Evolutionary conservation across 148 eudicot genomes (phyloP).

Genomic region (Camellia lanceoleosa): DNA sequence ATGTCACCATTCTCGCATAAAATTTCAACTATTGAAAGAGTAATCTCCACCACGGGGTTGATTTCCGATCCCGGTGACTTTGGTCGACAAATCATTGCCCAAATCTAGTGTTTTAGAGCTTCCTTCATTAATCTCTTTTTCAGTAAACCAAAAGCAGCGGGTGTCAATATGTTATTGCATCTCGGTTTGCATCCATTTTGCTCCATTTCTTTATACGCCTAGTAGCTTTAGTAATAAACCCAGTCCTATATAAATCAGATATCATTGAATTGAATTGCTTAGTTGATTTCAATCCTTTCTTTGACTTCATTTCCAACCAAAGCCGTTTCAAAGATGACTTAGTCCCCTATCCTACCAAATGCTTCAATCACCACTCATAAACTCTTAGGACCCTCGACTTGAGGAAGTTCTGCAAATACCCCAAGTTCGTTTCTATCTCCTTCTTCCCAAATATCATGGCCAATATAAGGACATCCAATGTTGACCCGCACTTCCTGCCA

Average conservation of each 20-base stretch:
- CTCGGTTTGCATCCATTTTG: conserved; percentile 64
- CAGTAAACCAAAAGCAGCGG: conserved; percentile 84
- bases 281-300: conserved; percentile 51
- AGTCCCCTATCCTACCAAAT: conserved; percentile 72
- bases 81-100: conserved; percentile 51
- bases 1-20: conserved; percentile 85
- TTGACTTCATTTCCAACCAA: conserved; percentile 67
- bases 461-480: conserved; percentile 70
- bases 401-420: conserved; percentile 43
- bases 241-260: conserved; percentile 74
- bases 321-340: conserved; percentile 67
- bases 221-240: conserved; percentile 70
- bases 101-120: conserved; percentile 70
- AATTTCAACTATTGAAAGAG: conserved; percentile 50
- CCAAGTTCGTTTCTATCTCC: conserved; percentile 69
- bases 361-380: conserved; percentile 80
- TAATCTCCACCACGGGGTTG: conserved; percentile 96
- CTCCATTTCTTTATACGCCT: conserved; percentile 72
- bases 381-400: conserved; percentile 70
- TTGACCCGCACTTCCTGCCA: conserved; percentile 87
- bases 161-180: conserved; percentile 75
- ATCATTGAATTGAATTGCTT: conserved; percentile 87
- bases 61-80: conserved; percentile 45
- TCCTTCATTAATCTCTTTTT: conserved; percentile 68
- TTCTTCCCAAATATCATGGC: conserved; percentile 70